These are phyloP conservation scores for Ambrosiella cleistominuta DNA, from an alignment of 2,329 filamentous ascomycete genomes.

Conservation along the genomic window DNA sequence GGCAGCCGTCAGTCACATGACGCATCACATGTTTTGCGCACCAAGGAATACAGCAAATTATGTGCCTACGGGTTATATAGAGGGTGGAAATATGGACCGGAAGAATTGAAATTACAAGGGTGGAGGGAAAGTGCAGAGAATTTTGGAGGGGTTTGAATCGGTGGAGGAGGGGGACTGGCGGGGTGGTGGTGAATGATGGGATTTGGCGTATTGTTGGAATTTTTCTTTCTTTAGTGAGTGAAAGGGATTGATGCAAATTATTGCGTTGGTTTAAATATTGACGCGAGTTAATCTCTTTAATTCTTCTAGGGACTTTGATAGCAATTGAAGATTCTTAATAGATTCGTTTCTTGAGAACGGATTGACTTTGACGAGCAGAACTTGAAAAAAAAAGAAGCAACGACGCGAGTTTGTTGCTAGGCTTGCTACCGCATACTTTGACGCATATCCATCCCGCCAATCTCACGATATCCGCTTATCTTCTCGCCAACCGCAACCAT, in stretches of 20 bases:
- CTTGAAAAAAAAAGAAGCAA: too few species aligned
- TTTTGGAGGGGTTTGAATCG: background rate
- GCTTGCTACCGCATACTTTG: background rate
- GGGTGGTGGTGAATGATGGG: background rate
- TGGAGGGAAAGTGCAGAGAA: background rate
- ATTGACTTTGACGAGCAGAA: too few species aligned
- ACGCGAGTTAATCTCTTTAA: too few species aligned
- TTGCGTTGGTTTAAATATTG: too few species aligned
- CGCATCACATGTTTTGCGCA: background rate
- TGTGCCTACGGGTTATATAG: background rate
- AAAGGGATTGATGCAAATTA: too few species aligned
- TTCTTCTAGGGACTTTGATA: too few species aligned
- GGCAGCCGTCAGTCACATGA: too few species aligned
- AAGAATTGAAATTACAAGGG: background rate
- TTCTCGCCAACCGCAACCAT: constrained; percentile 4
- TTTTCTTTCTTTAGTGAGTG: too few species aligned
- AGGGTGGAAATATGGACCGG: background rate
- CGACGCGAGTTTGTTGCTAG: background rate
- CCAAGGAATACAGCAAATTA: background rate
- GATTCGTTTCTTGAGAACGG: too few species aligned
- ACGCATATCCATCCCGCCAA: background rate
- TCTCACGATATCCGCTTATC: background rate
- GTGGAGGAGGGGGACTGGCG: background rate
- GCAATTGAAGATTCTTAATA: too few species aligned
- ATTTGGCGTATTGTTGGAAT: background rate